Percentiles rank a stretch among this genome's conserved stretches.
These are phyloP conservation scores for Huntiella savannae DNA, from an alignment of 2,329 filamentous ascomycete genomes.

Conservation along the genomic window DNA sequence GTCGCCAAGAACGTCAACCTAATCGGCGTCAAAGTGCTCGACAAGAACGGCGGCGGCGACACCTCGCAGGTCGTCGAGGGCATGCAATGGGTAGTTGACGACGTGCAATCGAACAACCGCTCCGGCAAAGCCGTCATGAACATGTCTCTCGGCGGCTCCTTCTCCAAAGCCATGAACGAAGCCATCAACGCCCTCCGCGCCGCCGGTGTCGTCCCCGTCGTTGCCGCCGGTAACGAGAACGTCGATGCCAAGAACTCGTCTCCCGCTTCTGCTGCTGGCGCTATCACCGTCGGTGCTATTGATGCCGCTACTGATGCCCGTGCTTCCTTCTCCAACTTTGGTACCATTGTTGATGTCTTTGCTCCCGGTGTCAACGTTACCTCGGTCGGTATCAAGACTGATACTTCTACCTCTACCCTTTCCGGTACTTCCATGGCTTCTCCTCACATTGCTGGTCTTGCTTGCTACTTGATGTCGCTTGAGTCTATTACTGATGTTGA, in stretches of 20 bases:
- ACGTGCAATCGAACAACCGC: conserved; percentile 23
- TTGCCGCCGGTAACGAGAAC: conserved; percentile 41
- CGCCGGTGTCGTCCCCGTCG: conserved; percentile 35
- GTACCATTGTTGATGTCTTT: conserved; percentile 31
- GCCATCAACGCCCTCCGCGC: conserved; percentile 30
- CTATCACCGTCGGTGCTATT: conserved; percentile 41
- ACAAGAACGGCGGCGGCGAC: conserved; percentile 21
- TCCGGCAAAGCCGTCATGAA: conserved; percentile 40
- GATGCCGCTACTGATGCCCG: conserved; percentile 29
- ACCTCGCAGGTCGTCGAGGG: conserved; percentile 33
- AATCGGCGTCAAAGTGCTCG: conserved; percentile 43
- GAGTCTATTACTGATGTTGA: conserved; percentile 28
- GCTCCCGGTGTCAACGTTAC: conserved; percentile 35
- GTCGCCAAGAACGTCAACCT: conserved; percentile 39
- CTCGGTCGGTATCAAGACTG: conserved; percentile 31
- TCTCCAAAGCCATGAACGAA: conserved; percentile 32
- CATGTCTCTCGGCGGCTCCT: conserved; percentile 39
- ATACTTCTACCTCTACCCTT: conserved; percentile 26
- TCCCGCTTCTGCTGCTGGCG: conserved; percentile 34
- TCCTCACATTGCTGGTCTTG: conserved; percentile 48
- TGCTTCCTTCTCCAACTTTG: conserved; percentile 41
- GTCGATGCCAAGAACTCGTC: conserved; percentile 30
- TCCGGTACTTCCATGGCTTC: conserved; percentile 45
- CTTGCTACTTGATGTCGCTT: conserved; percentile 45
- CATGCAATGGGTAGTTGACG: conserved; percentile 35